Evolutionary conservation across 805 yeast genomes (phyloP).

Genomic region (Wickerhamiella alocasiicola): DNA sequence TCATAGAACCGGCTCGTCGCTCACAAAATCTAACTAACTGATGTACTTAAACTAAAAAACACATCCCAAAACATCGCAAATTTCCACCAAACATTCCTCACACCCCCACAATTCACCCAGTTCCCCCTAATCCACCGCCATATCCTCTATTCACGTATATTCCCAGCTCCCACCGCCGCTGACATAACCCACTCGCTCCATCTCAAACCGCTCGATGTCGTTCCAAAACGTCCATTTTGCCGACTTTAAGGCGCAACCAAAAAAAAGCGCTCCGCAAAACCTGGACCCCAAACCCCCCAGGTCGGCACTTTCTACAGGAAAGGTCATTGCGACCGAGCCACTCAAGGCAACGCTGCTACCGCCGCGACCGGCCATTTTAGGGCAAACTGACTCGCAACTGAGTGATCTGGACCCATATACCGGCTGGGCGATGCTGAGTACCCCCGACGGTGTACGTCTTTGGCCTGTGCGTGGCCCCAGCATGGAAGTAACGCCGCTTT

Average conservation of each 20-base stretch:
- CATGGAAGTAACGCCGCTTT: conserved; percentile 1
- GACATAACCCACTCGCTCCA: no score
- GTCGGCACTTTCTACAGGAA: background rate
- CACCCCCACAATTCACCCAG: background rate
- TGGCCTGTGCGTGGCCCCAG: conserved; percentile 4
- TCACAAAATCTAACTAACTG: no score
- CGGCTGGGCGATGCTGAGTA: conserved; percentile 9
- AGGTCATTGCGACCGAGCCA: conserved; percentile 6
- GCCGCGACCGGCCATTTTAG: conserved; percentile 2
- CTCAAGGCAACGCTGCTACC: conserved; percentile 3
- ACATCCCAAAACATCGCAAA: background rate
- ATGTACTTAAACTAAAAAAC: no score
- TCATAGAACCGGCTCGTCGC: no score
- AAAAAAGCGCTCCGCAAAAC: background rate
- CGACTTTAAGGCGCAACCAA: conserved; percentile 5
- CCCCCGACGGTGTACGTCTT: background rate
- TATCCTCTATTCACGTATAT: no score
- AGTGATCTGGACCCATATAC: conserved; percentile 1
- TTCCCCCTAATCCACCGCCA: background rate
- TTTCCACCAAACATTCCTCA: background rate
- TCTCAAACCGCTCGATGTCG: background rate
- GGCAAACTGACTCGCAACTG: background rate
- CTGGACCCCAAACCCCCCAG: background rate
- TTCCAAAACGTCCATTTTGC: conserved; percentile 3
- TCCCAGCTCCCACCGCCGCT: no score